Evolutionary conservation across 2,329 filamentous ascomycete genomes (phyloP), one percentile per base, ranked within the genome.

Genomic region (Magnaporthiopsis rhizophila): DNA sequence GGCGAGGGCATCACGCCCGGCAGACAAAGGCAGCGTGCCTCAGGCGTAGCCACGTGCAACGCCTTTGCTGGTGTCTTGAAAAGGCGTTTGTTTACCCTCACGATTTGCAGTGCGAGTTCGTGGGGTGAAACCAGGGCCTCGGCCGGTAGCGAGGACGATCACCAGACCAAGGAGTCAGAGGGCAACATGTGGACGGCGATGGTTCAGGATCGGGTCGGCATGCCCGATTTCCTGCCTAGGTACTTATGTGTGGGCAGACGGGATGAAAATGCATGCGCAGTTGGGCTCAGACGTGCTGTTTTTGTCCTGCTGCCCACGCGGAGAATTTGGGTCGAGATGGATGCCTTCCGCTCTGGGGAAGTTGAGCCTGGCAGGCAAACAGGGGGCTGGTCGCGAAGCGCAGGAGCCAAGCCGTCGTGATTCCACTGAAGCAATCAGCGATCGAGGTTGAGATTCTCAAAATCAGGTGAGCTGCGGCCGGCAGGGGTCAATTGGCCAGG

Each of bases 381-480:
- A 28, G 7, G 45, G 45, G 28, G 45, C 30, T 28, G 34, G 38
- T 26, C 58, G 21, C 18, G 62, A 50, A 50, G 58, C 28, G n/a
- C n/a, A 36, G 34, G 62, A 53, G 62, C 26, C 34, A 24, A 21
- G 45, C 50, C 34, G 57, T 65, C 65, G 67, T 65, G 62, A 64
- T 66, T 50, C 64, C 57, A 65, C 63, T 65, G 45, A 64, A 53
- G 50, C 58, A 32, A 60, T 28, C 21, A 60, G 12, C 21, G 58
- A 28, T 36, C 32, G 58, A 26, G 57, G 38, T 61, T 11, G 45
- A 21, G 45, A 9, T 11, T 24, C 45, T 64, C 58, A 58, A 67
- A 70, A 65, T 68, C 69, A 70, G 67, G 69, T 70, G 67, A 68
- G 61, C 64, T 68, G 66, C 66, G 67, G 64, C 65, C 63, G 45